phyloP scores from a whole-genome alignment of 441 rosid species.

The Kokia cookei region DNA sequence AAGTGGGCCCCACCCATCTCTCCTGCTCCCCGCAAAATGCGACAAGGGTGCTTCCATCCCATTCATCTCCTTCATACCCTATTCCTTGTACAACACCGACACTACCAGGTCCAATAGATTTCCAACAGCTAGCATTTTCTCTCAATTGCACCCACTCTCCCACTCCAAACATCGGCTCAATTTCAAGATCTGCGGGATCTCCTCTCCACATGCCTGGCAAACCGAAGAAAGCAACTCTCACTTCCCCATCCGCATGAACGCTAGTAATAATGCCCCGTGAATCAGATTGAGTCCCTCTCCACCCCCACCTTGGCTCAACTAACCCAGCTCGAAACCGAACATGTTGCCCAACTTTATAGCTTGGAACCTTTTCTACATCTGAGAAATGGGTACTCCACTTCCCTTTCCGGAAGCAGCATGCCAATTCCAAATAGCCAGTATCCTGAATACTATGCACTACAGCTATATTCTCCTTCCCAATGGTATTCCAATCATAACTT shows the following conservation, averaged over 20 bases:
- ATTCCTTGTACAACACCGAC: conserved; percentile 88
- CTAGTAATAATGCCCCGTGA: conserved; percentile 77
- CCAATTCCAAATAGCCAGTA: conserved; percentile 81
- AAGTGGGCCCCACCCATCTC: conserved; percentile 77
- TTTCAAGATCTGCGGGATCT: conserved; percentile 92
- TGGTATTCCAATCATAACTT: conserved; percentile 89
- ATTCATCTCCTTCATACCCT: conserved; percentile 73
- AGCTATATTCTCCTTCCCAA: conserved; percentile 87
- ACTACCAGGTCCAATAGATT: conserved; percentile 73
- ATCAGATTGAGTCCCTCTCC: conserved; percentile 79
- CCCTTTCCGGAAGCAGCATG: conserved; percentile 95
- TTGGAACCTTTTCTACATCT: conserved; percentile 85
- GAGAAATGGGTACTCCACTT: conserved; percentile 73
- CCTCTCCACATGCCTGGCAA: conserved; percentile 90
- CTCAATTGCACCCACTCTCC: conserved; percentile 92
- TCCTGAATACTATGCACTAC: conserved; percentile 94
- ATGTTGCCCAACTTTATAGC: conserved; percentile 85
- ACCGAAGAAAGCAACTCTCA: conserved; percentile 77
- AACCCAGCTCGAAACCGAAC: conserved; percentile 75
- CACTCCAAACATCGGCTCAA: conserved; percentile 71
- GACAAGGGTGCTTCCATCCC: conserved; percentile 78
- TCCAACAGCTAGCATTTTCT: conserved; percentile 62
- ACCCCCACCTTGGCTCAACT: conserved; percentile 94
- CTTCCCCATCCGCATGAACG: conserved; percentile 94
- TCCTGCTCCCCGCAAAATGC: conserved; percentile 98